phyloP scores from a whole-genome alignment of 2,329 filamentous ascomycete genomes.

The Biscogniauxia mediterranea region DNA sequence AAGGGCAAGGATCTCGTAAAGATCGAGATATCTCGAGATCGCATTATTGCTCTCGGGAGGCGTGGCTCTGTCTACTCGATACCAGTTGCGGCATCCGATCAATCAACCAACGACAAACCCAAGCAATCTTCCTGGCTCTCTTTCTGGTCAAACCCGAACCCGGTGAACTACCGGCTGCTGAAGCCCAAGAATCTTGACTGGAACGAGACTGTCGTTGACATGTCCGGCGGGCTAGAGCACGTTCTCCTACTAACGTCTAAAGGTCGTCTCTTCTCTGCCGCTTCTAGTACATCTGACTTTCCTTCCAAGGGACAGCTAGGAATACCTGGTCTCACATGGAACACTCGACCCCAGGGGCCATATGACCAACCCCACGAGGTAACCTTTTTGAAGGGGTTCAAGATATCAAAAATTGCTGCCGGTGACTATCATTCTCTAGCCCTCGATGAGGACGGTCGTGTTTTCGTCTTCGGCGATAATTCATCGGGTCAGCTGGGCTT shows the following conservation, averaged over 20 bases:
- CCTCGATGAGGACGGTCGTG: conserved; percentile 70
- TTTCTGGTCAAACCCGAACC: conserved; percentile 58
- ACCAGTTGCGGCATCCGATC: conserved; percentile 72
- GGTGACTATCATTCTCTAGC: conserved; percentile 86
- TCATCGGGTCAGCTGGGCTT: conserved; percentile 88
- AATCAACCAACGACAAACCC: conserved; percentile 61
- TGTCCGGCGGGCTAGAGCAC: conserved; percentile 81
- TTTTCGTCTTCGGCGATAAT: conserved; percentile 92
- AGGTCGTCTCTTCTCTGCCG: conserved; percentile 87
- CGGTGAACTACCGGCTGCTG: conserved; percentile 70
- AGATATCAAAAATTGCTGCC: conserved; percentile 72
- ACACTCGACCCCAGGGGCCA: conserved; percentile 69
- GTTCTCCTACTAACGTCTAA: conserved; percentile 79
- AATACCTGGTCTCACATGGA: conserved; percentile 78
- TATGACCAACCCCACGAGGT: conserved; percentile 85
- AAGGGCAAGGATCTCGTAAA: conserved; percentile 78
- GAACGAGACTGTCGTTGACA: conserved; percentile 70
- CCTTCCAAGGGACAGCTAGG: conserved; percentile 85
- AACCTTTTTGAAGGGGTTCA: conserved; percentile 64
- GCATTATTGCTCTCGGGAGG: conserved; percentile 74
- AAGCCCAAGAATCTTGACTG: conserved; percentile 62
- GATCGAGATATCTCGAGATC: conserved; percentile 75
- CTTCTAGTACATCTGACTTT: conserved; percentile 73
- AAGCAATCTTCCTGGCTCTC: conserved; percentile 69
- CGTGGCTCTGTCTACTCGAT: conserved; percentile 82